Evolutionary conservation across 1,284 basidiomycete genomes (phyloP).

Genomic region (Mycosarcoma maydis): DNA sequence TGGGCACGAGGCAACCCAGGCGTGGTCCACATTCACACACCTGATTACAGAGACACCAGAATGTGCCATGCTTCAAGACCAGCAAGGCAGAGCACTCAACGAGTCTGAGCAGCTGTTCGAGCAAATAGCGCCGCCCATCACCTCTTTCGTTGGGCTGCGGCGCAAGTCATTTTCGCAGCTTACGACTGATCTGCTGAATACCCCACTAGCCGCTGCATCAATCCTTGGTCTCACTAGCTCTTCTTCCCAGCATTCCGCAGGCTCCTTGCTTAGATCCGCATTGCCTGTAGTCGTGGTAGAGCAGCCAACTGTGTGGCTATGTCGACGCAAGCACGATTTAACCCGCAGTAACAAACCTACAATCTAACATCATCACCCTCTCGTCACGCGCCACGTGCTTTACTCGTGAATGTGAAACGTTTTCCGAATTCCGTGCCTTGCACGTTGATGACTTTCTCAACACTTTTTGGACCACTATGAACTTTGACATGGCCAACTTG

Average conservation of each 20-base stretch:
- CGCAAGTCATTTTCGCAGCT: conserved; percentile 19
- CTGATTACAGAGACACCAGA: conserved; percentile 35
- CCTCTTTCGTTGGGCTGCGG: conserved; percentile 19
- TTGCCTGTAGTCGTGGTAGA: conserved; percentile 27
- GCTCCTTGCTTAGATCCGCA: conserved; percentile 2
- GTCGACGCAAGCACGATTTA: conserved; percentile 16
- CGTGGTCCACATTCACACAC: conserved; percentile 42
- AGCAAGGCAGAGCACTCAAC: conserved; percentile 1
- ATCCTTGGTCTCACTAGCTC: not conserved
- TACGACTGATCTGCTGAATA: conserved; percentile 7
- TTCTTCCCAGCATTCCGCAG: not conserved
- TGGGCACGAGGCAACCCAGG: conserved; percentile 9
- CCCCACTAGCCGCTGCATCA: not conserved
- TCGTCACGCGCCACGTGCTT: no score
- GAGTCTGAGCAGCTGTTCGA: conserved; percentile 33
- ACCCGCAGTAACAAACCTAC: not conserved
- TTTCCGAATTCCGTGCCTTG: conserved; percentile 6
- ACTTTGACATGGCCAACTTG: not conserved
- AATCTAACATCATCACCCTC: no score
- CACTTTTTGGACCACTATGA: conserved; percentile 3
- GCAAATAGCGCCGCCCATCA: conserved; percentile 10
- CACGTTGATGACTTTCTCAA: not conserved
- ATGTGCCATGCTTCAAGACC: conserved; percentile 19
- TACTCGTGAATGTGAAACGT: not conserved
- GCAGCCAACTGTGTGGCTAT: conserved; percentile 31